Conservation (phyloP, 2,329 filamentous ascomycete genomes). For the Claviceps sp. region DNA sequence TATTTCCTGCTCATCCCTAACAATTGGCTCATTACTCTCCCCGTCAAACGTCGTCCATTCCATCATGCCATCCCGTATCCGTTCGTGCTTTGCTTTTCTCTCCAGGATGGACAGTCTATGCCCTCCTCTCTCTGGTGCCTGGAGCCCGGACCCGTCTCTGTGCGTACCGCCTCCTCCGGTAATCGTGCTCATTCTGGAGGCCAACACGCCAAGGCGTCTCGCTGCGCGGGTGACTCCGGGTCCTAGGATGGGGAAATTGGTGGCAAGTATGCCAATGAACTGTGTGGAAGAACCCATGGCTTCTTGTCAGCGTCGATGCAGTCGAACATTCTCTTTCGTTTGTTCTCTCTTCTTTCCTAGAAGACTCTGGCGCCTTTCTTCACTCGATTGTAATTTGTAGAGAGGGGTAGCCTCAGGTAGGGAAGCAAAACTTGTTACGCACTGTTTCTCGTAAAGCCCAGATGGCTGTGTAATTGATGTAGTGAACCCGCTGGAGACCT, state of each 20-base stretch:
- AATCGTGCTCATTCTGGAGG: neutral
- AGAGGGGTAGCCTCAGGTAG: too few relatives aligned
- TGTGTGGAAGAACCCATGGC: constrained; percentile 4
- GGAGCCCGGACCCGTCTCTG: neutral
- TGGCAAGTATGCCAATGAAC: constrained; percentile 30
- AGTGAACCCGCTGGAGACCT: constrained; percentile 21
- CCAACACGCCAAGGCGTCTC: constrained; percentile 21
- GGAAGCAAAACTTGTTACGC: constrained; percentile 1
- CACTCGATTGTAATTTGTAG: neutral
- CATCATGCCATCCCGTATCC: constrained; percentile 7
- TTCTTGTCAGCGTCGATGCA: neutral
- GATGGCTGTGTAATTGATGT: constrained; percentile 22
- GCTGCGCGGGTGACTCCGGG: neutral
- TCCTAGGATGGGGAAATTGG: constrained; percentile 21
- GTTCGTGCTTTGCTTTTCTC: constrained; percentile 8
- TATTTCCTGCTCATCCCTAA: constrained; percentile 6
- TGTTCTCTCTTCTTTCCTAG: neutral
- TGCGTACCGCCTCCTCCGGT: neutral
- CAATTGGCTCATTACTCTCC: constrained; percentile 20
- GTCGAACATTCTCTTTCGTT: neutral
- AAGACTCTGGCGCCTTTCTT: neutral
- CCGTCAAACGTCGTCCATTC: constrained; percentile 11
- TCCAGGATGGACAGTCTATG: constrained; percentile 1
- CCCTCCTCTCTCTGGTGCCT: neutral
- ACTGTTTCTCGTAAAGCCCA: constrained; percentile 23